Base-by-base conservation (phyloP, 2,329 filamentous ascomycete species). In the Talaromyces sp. region DNA sequence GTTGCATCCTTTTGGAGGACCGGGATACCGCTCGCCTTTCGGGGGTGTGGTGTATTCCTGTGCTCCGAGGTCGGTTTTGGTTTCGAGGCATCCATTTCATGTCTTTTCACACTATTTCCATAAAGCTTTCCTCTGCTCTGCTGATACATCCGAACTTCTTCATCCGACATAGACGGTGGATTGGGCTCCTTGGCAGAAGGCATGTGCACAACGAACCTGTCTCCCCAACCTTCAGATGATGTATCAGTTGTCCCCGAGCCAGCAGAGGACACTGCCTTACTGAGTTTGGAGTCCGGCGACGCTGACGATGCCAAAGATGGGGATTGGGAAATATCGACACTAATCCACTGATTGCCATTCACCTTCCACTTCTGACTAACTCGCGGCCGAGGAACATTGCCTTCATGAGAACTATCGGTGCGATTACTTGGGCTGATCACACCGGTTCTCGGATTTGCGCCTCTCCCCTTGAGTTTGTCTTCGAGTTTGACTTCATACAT, bases 181-280 rank as follows among this genome's bases (percentile, higher is more conserved):
- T 75, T 76, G 0, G 77, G 75, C 2, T 78, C 75, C 42, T 71
- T 75, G 3, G 76, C 75, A 22, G 75, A 74, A 5, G 76, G 76
- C 75, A 78, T 79, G 55, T 78, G 70, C 36, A 78, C 74, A 52
- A 78, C 75, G 62, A 78, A 78, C 66, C 68, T 70, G 61, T 79
- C 76, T 57, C 75, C 73, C 71, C 74, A 72, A 42, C 75, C 72
- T 15, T 69, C 72, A 27, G 70, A 65, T 30, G 71, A 73, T 30
- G 68, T 69, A 22, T 71, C 66, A 25, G 70, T 53, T 56, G 57
- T 69, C 1, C 67, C 69, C 6, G 71, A 72, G 11, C 74, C 61
- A 17, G 70, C 71, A 7, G 71, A 75, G 9, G 73, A 60, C 2
- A 71, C 71, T 22, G 65, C 62, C 52, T 70, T 64, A 17, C 71